Conservation (phyloP, 2,329 filamentous ascomycete genomes). For the Fusarium drepaniforme region DNA sequence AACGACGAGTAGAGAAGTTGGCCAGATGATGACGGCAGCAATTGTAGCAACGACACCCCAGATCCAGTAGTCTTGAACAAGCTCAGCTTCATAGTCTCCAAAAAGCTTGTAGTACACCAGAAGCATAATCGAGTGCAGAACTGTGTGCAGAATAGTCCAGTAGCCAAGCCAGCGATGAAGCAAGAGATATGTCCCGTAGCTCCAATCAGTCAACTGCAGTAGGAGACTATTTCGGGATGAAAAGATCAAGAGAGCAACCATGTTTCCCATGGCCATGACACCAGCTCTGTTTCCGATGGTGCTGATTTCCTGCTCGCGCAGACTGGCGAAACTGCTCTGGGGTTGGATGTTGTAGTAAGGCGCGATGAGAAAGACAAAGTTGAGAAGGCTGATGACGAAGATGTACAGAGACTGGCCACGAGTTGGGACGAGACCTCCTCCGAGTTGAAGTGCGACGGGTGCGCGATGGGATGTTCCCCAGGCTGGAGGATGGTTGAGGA, state of each 20-base stretch:
- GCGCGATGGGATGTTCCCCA: conserved; percentile 49
- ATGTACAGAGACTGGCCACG: conserved; percentile 53
- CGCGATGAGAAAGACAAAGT: conserved; percentile 48
- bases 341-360: conserved; percentile 47
- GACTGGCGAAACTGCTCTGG: conserved; percentile 42
- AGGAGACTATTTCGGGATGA: conserved; percentile 52
- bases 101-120: conserved; percentile 42
- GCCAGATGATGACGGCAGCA: conserved; percentile 42
- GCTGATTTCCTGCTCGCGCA: conserved; percentile 45
- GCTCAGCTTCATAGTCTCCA: conserved; percentile 42
- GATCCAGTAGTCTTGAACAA: conserved; percentile 46
- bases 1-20: conserved; percentile 43
- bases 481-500: conserved; percentile 47
- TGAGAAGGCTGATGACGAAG: conserved; percentile 48
- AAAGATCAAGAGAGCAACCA: conserved; percentile 50
- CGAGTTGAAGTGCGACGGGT: conserved; percentile 37
- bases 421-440: conserved; percentile 48
- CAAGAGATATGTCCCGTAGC: conserved; percentile 50
- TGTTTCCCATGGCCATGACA: conserved; percentile 49
- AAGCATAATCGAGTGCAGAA: conserved; percentile 56
- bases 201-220: conserved; percentile 52
- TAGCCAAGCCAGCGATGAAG: conserved; percentile 61
- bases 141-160: conserved; percentile 85
- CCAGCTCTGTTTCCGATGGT: conserved; percentile 53
- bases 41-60: conserved; percentile 51